Evolutionary conservation across 768 basidiomycete genomes (phyloP).

Genomic region (Russula griseocarnosa): DNA sequence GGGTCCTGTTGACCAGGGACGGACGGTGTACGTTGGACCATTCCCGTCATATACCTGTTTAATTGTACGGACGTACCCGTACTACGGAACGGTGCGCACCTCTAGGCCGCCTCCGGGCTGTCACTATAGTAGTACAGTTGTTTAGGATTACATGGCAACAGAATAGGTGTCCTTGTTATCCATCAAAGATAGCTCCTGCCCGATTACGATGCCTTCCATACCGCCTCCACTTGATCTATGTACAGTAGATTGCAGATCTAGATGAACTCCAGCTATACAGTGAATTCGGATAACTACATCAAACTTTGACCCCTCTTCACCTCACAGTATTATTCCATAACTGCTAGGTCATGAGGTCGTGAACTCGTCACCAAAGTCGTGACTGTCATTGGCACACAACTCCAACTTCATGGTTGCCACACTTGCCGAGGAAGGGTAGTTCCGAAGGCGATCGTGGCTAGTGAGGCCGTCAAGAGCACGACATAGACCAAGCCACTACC

Average conservation of each 20-base stretch:
- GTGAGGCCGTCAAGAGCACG: constrained; percentile 35
- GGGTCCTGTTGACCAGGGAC: too few relatives aligned
- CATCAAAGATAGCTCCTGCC: neutral
- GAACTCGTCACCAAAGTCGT: neutral
- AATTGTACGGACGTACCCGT: too few relatives aligned
- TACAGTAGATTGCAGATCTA: neutral
- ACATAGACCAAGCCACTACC: constrained; percentile 56
- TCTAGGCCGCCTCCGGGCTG: too few relatives aligned
- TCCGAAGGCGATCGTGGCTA: constrained; percentile 33
- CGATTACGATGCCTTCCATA: neutral
- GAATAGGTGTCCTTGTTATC: too few relatives aligned
- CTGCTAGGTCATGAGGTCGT: neutral
- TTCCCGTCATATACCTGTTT: too few relatives aligned
- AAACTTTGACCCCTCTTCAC: neutral
- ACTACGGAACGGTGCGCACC: too few relatives aligned
- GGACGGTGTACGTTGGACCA: too few relatives aligned
- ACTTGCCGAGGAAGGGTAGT: constrained; percentile 36
- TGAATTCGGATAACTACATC: neutral
- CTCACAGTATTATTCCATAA: neutral
- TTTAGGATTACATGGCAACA: too few relatives aligned
- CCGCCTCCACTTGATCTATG: neutral
- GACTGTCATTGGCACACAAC: neutral
- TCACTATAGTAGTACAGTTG: too few relatives aligned
- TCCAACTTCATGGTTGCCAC: constrained; percentile 16
- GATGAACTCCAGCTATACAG: neutral